Base-by-base conservation (phyloP, 352 stramenopile species). In the Pilasporangium apinafurcum region DNA sequence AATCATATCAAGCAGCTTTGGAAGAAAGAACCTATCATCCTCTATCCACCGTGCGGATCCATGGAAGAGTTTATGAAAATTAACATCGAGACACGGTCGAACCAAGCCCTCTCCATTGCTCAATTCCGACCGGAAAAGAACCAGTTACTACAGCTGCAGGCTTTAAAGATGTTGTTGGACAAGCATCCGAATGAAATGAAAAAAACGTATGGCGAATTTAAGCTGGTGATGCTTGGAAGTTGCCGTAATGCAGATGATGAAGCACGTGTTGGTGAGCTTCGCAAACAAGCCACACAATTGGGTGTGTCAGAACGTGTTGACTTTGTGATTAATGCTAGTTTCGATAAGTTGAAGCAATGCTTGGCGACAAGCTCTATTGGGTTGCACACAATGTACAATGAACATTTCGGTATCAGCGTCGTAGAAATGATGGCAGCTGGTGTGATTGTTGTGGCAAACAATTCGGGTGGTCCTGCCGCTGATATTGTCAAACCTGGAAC, bases 111-210 rank as follows among this genome's bases (percentile, higher is more conserved):
- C 2, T 98, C 89, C 0, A 92, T 99, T 40, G 95, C 91, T 32
- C 97, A 99, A 59, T 99, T 99, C 62, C 78, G 97, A 43, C 97
- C 97, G 0, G 97, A 99, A 66, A 99, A 99, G 71, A 95, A 99
- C 65, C 96, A 99, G 44, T 37, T 67, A 2, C 53, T 99, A 16
- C 97, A 99, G 68, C 70, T 99, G 13, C 50, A 86, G 48, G 75
- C 94, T 1, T 75, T 98, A 28, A 57, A 86, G 7, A 51, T 83
- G 50, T 50, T 96, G 20, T 33, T 78, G 20, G 71, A 60, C 6
- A 79, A 73, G 44, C 57, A 86, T 44, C 48, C 58, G 1, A 37
- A 68, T 2, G 40, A 53, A 39, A 78, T 83, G 63, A 36, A 45
- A 32, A 70, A 51, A 17, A 70, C 44, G 26, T 59, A 71, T 44